Evolutionary conservation across 257 asterid species (phyloP), one percentile per base, ranked within the genome.

Genomic region (Ocimum tenuiflorum): DNA sequence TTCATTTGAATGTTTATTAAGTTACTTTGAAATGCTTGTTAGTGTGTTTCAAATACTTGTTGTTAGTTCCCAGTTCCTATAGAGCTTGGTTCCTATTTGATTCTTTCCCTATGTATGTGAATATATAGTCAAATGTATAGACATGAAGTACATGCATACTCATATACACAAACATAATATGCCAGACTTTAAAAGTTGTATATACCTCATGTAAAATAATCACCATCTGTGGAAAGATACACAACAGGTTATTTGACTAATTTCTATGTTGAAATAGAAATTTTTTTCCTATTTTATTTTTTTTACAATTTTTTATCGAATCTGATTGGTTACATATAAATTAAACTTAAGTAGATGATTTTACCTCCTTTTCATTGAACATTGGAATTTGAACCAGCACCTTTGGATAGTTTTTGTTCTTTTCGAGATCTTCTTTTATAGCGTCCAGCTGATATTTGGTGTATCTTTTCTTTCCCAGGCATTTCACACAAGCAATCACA

Each of bases 351-450:
- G 13, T 51, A 60, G 6, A 36, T 41, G 61, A 2, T 64, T 18
- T 69, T 65, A 91, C 97, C 97, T 91, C 96, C 68, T 79, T 83
- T 55, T 91, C 96, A 17, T 91, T 91, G 49, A 78, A 91, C 96
- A 91, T 91, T 6, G 96, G 97, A 69, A 91, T 85, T 67, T 91
- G 97, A 49, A 88, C 94, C 77, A 91, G 70, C 83, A 87, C 92
- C 61, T 61, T 83, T 1, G 92, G 92, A 71, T 79, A 74, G 68
- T 76, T 81, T 71, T 52, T 78, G 68, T 78, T 81, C 60, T 69
- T 60, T 80, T 83, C 89, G 24, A 83, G 80, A 72, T 88, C 95
- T 62, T 79, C 80, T 69, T 84, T 86, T 60, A 87, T 80, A 72
- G 84, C 77, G 9, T 91, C 89, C 49, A 86, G 83, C 80, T 91